Evolutionary conservation across 805 yeast species (phyloP).

Genomic region (Suhomyces faveliae): DNA sequence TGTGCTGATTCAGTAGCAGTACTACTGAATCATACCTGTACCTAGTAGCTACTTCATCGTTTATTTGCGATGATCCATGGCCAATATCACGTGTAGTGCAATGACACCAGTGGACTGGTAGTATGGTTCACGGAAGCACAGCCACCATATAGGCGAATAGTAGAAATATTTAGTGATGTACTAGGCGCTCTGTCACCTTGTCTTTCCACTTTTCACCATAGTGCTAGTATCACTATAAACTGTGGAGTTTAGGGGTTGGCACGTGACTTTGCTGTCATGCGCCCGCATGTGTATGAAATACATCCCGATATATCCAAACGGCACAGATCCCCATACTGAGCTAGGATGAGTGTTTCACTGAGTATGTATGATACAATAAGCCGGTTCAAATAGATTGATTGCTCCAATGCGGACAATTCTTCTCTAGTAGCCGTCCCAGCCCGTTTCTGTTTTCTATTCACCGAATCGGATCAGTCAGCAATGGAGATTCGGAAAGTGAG

Average conservation of each 20-base stretch:
- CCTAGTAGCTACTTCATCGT: not conserved
- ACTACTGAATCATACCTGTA: no score
- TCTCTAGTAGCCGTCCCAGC: not conserved
- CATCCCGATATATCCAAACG: not conserved
- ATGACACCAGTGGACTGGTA: not conserved
- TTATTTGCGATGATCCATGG: not conserved
- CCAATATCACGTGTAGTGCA: not conserved
- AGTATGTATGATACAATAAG: constrained; percentile 17
- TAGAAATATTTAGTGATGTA: no score
- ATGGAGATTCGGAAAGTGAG: not conserved
- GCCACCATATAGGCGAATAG: not conserved
- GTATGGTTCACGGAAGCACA: not conserved
- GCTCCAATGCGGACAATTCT: not conserved
- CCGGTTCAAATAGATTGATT: not conserved
- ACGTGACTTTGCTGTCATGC: not conserved
- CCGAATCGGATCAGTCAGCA: not conserved
- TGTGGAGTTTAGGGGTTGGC: not conserved
- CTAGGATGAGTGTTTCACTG: constrained; percentile 26
- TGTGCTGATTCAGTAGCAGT: no score
- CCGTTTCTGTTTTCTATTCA: not conserved
- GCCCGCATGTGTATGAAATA: not conserved
- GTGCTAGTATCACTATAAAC: no score
- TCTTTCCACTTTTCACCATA: no score
- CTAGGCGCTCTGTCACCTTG: no score
- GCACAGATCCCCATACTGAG: not conserved